Percentiles rank a stretch among this genome's conserved stretches.
Evolutionary conservation across 805 yeast genomes (phyloP).

Genomic region (Clavispora vitiphila): DNA sequence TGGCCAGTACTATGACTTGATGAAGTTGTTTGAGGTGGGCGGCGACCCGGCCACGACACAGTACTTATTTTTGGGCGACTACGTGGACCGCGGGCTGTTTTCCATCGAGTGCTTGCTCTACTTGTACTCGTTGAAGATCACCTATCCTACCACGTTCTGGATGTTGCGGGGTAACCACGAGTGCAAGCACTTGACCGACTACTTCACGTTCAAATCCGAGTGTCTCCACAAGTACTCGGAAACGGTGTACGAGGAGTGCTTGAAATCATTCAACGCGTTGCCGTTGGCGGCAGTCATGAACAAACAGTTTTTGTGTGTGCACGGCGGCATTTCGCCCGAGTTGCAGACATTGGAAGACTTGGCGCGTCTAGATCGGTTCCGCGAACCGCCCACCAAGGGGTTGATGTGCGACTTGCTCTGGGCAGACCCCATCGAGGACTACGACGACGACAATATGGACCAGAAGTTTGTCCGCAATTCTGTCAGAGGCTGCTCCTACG

Average conservation of each 20-base stretch:
- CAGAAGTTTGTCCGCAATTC: conserved; percentile 57
- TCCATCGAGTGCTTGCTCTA: conserved; percentile 78
- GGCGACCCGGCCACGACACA: conserved; percentile 78
- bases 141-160: conserved; percentile 68
- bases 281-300: conserved; percentile 94
- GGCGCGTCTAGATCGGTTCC: conserved; percentile 66
- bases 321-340: conserved; percentile 93
- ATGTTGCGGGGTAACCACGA: conserved; percentile 93
- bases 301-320: conserved; percentile 91
- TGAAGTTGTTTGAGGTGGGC: conserved; percentile 89
- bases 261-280: conserved; percentile 75
- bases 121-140: conserved; percentile 73
- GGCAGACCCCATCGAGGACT: conserved; percentile 94
- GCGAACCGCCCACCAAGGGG: conserved; percentile 91
- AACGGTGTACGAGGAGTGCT: conserved; percentile 64
- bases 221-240: conserved; percentile 77
- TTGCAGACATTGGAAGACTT: conserved; percentile 66
- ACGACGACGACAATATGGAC: conserved; percentile 52
- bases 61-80: conserved; percentile 86
- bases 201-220: conserved; percentile 88
- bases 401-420: conserved; percentile 91
- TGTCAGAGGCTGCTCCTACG: conserved; percentile 89
- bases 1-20: conserved; percentile 87
- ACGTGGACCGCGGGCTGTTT: conserved; percentile 91
- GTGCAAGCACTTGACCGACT: conserved; percentile 86